Base-by-base conservation (phyloP, 2,329 filamentous ascomycete species). In the Ciborinia camelliae region DNA sequence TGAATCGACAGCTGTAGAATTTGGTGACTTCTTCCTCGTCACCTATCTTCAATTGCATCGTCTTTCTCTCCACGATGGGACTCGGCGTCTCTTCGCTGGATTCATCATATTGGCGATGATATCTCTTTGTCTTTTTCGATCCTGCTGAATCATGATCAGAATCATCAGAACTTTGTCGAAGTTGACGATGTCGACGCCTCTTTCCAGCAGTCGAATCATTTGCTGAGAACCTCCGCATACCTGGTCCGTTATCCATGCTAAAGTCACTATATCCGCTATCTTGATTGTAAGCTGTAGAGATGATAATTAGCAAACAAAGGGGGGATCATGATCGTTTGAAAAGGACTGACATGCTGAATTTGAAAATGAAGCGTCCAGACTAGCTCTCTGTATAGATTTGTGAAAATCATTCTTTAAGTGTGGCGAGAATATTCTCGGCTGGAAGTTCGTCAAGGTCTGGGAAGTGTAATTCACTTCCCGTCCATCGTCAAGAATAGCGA, bases 1-100 rank as follows among this genome's bases (percentile, higher is more conserved):
- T 85, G 73, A 91, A 86, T 0, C 85, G 79, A 48, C 82, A 80
- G 55, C 83, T 79, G 68, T 90, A 89, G 68, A 88, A 87, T 10
- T 79, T 79, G 77, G 82, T 83, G 1, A 90, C 79, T 1, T 81
- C 81, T 2, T 81, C 75, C 1, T 79, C 74, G 66, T 89, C 81
- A 26, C 82, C 80, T 53, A 90, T 82, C 48, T 76, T 78, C 51
- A 89, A 51, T n/a, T 68, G 68, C 48, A 74, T 71, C 20, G 66
- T 71, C 62, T 72, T 72, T 18, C 67, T 66, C 2, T 68, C 55
- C 7, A 67, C 52, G 3, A 71, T 65, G 1, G 70, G 64, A 15
- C 63, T 65, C 3, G 67, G 55, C 12, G 64, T 57, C 14, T 70
- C 66, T 43, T 73, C 70, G 59, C 65, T 65, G 10, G 68, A 68